Conservation (phyloP, 805 yeast species). For the Saccharomycopsis oosterbeekiorum region DNA sequence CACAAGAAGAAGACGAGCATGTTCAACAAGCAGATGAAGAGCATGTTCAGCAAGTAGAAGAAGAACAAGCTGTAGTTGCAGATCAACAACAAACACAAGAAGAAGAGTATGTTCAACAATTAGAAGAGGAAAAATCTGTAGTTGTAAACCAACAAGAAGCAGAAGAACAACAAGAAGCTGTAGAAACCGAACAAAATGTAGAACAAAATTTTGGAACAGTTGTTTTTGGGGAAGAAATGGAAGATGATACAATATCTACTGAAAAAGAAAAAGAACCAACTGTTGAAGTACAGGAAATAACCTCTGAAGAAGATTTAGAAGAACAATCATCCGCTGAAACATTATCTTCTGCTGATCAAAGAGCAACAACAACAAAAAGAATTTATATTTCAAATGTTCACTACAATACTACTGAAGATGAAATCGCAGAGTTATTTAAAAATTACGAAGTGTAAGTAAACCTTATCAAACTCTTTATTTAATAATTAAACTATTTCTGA, state of each 20-base stretch:
- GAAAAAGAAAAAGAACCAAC: background rate
- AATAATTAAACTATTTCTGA: background rate
- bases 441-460: slow-evolving; percentile 34
- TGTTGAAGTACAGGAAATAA: background rate
- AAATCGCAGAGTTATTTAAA: slow-evolving; percentile 40
- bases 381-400: slow-evolving; percentile 55
- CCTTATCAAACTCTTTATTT: no score
- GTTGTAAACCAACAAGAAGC: no score
- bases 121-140: background rate
- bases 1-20: background rate
- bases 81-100: background rate
- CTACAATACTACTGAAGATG: slow-evolving; percentile 50
- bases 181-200: background rate
- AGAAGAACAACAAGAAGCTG: background rate
- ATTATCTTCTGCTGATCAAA: background rate
- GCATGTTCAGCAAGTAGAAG: background rate
- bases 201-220: no score
- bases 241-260: background rate
- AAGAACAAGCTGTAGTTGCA: background rate
- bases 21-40: background rate
- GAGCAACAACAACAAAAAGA: slow-evolving; percentile 26
- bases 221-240: background rate
- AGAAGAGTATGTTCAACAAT: background rate
- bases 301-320: background rate
- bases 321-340: background rate